Percentiles rank a stretch among this genome's conserved stretches.
phyloP scores from a whole-genome alignment of 106 monocot genomes.

The Hemerocallis citrina region DNA sequence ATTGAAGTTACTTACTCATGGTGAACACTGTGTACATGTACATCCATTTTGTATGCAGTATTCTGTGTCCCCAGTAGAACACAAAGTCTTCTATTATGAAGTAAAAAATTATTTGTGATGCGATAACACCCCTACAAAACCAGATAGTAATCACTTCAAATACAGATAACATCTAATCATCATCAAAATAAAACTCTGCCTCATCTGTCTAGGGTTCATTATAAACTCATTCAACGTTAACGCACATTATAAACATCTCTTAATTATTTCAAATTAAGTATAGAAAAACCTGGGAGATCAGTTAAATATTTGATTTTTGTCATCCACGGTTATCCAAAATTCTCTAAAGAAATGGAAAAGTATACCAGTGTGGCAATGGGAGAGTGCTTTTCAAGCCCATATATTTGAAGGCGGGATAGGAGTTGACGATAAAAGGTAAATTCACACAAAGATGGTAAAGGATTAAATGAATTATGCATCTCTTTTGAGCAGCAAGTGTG shows the following conservation, averaged over 20 bases:
- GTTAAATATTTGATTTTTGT: not conserved
- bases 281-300: not conserved
- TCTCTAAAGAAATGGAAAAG: not conserved
- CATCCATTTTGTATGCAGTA: slow-evolving; percentile 62
- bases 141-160: not conserved
- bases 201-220: not conserved
- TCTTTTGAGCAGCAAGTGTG: slow-evolving; percentile 50
- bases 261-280: not conserved
- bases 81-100: slow-evolving; percentile 70
- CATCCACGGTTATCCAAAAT: not conserved
- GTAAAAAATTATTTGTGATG: slow-evolving; percentile 50
- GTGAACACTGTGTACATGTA: slow-evolving; percentile 75
- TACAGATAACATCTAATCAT: not conserved
- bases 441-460: slow-evolving; percentile 83
- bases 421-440: slow-evolving; percentile 80
- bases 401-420: slow-evolving; percentile 76
- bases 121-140: slow-evolving; percentile 47
- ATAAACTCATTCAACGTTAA: not conserved
- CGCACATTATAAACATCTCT: not conserved
- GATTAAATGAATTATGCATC: slow-evolving; percentile 59
- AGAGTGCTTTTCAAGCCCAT: slow-evolving; percentile 77
- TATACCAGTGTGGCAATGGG: slow-evolving; percentile 87
- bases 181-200: not conserved
- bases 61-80: slow-evolving; percentile 70
- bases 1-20: slow-evolving; percentile 44